These are phyloP conservation scores for Abrus pulchellus DNA, from an alignment of 306 rosid species.

Conservation along the genomic window DNA sequence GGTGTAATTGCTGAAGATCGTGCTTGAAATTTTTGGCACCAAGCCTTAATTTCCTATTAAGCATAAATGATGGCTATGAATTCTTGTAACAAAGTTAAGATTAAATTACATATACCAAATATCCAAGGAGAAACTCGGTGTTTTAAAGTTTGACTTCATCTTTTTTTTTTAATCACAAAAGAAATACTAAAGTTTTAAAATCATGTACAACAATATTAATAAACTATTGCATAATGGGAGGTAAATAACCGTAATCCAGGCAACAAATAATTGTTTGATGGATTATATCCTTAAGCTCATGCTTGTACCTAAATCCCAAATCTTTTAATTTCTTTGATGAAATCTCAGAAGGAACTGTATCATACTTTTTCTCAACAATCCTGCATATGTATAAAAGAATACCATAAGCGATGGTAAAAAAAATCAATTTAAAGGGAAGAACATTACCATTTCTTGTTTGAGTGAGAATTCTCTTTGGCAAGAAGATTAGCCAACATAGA, in stretches of 20 bases:
- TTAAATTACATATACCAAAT: constrained; percentile 21
- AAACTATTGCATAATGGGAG: constrained; percentile 46
- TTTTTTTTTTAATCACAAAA: background rate
- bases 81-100: background rate
- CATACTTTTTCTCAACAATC: constrained; percentile 51
- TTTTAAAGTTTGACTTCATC: constrained; percentile 13
- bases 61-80: constrained; percentile 4
- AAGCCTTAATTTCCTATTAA: background rate
- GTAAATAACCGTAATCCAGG: constrained; percentile 62
- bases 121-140: background rate
- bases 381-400: constrained; percentile 44
- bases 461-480: constrained; percentile 57
- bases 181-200: background rate
- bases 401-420: constrained; percentile 11
- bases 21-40: constrained; percentile 28
- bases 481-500: constrained; percentile 57
- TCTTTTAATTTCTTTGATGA: constrained; percentile 78
- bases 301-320: constrained; percentile 74
- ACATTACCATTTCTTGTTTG: constrained; percentile 52
- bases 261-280: constrained; percentile 62
- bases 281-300: constrained; percentile 68
- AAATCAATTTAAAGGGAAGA: background rate
- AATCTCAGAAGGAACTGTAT: constrained; percentile 57
- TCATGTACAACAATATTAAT: background rate
- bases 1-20: constrained; percentile 21